phyloP scores from a whole-genome alignment of 148 eudicot genomes.

The Spergularia bocconei region DNA sequence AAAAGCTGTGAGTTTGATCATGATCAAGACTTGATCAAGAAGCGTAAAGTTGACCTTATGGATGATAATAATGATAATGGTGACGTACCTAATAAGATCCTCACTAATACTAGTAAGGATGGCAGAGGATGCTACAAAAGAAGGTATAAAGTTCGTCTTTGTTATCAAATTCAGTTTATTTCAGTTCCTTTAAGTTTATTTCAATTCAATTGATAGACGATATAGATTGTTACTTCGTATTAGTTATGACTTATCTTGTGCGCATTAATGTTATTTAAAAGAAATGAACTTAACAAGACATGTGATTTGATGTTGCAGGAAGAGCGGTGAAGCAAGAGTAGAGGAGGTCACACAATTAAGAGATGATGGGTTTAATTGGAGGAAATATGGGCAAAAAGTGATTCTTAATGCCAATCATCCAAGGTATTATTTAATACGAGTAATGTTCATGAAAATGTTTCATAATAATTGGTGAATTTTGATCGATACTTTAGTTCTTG shows the following conservation, averaged over 20 bases:
- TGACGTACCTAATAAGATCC: background rate
- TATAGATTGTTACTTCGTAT: too few species aligned
- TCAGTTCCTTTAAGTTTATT: too few species aligned
- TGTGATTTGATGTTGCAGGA: constrained; percentile 23
- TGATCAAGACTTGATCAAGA: background rate
- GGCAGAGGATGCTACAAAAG: constrained; percentile 13
- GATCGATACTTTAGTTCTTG: background rate
- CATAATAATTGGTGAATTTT: background rate
- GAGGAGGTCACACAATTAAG: constrained; percentile 8
- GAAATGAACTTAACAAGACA: background rate
- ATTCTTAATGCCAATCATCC: constrained; percentile 44
- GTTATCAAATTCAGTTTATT: too few species aligned
- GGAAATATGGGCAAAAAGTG: constrained; percentile 47
- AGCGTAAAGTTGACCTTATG: background rate
- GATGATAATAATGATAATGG: background rate
- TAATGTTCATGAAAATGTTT: background rate
- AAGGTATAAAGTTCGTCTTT: background rate
- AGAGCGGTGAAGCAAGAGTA: constrained; percentile 24
- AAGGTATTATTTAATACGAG: constrained; percentile 27
- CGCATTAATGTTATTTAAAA: too few species aligned
- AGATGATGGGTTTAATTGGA: constrained; percentile 53
- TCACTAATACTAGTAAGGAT: background rate
- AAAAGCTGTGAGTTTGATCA: background rate
- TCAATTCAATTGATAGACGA: too few species aligned
- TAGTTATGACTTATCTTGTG: too few species aligned